Evolutionary conservation across 73 alveolate genomes (phyloP).

Genomic region (Blepharisma stoltei): DNA sequence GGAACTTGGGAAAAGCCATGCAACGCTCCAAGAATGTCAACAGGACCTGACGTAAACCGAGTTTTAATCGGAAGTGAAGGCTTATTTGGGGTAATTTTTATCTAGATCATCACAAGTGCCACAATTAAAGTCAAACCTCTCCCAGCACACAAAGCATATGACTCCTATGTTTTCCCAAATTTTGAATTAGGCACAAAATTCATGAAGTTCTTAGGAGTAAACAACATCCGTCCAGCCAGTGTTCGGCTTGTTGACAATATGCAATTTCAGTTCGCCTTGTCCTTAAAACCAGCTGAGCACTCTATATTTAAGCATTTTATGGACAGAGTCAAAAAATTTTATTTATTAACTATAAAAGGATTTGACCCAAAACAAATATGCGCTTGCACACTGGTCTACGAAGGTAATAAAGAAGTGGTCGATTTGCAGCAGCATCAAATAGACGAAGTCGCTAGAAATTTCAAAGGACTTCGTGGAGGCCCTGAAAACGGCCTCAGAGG

Average conservation of each 20-base stretch:
- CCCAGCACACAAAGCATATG: slow-evolving; percentile 74
- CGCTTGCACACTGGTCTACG: slow-evolving; percentile 75
- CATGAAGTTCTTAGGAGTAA: slow-evolving; percentile 70
- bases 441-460: slow-evolving; percentile 52
- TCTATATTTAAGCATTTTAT: slow-evolving; percentile 51
- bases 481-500: slow-evolving; percentile 91
- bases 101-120: slow-evolving; percentile 69
- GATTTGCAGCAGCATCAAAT: slow-evolving; percentile 52
- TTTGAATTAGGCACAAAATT: slow-evolving; percentile 79
- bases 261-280: slow-evolving; percentile 77
- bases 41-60: slow-evolving; percentile 82
- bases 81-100: slow-evolving; percentile 44
- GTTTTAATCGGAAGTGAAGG: slow-evolving; percentile 83
- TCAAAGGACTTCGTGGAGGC: slow-evolving; percentile 83
- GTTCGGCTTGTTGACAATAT: slow-evolving; percentile 81
- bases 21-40: slow-evolving; percentile 80
- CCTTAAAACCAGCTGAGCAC: slow-evolving; percentile 66
- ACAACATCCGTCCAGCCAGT: slow-evolving; percentile 78
- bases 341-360: slow-evolving; percentile 64
- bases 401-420: slow-evolving; percentile 70
- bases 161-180: slow-evolving; percentile 77
- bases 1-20: slow-evolving; percentile 64
- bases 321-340: slow-evolving; percentile 72
- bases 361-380: slow-evolving; percentile 77
- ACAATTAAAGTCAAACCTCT: slow-evolving; percentile 60